phyloP scores from a whole-genome alignment of 2,329 filamentous ascomycete genomes.

The Hypoxylon sp. region DNA sequence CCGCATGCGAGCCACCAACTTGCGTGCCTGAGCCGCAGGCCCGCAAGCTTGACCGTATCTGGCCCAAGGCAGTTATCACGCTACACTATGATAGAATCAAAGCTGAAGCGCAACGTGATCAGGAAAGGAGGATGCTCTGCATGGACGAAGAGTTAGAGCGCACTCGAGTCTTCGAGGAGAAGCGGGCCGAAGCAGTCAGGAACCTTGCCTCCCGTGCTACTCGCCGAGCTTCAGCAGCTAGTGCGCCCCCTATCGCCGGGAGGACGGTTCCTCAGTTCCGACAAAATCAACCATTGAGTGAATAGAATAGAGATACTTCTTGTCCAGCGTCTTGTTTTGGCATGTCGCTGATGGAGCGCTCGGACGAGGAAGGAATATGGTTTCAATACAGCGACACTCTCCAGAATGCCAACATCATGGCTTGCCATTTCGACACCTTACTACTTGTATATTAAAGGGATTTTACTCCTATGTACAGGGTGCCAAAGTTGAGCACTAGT shows the following conservation, averaged over 20 bases:
- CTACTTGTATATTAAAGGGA: not conserved
- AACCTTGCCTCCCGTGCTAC: conserved; percentile 52
- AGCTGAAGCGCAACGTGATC: conserved; percentile 61
- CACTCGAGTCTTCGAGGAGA: conserved; percentile 64
- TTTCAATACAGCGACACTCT: not conserved
- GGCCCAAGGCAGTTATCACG: conserved; percentile 60
- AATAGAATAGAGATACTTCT: not conserved
- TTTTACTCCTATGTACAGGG: not conserved
- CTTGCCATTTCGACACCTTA: not conserved
- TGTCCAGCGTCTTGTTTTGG: not conserved
- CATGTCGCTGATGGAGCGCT: not conserved
- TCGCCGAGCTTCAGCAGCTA: conserved; percentile 38
- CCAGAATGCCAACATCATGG: not conserved
- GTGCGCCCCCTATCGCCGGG: conserved; percentile 24
- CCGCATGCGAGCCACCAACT: conserved; percentile 52
- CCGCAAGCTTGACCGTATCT: conserved; percentile 63
- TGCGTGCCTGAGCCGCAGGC: conserved; percentile 58
- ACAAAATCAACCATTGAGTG: conserved; percentile 24
- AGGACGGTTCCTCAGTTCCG: conserved; percentile 27
- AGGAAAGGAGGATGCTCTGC: conserved; percentile 57
- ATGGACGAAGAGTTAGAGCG: conserved; percentile 63
- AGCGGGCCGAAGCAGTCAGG: conserved; percentile 61
- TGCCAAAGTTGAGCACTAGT: not conserved
- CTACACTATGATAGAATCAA: conserved; percentile 59
- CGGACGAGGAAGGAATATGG: not conserved